Evolutionary conservation across 768 basidiomycete genomes (phyloP), one percentile per base, ranked within the genome.

Genomic region (Auriculariales sp.): DNA sequence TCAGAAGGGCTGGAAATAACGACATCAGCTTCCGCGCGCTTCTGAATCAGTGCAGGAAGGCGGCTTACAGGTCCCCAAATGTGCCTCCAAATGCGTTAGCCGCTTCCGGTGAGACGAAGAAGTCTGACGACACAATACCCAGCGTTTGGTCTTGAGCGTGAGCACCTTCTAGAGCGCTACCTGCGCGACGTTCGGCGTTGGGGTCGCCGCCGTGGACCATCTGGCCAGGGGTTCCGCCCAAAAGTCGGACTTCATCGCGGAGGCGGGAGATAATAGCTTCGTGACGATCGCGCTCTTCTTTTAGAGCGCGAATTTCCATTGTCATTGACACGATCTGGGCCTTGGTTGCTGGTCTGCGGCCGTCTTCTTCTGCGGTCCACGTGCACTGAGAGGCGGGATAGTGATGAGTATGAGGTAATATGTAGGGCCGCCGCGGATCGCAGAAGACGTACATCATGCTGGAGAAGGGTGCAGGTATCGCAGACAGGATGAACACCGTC

Each of bases 401-500:
- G 19, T 10, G 39, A 10, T 19, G 19, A 7, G 15, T 7, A 32
- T 7, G 31, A 32, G 31, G 31, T 9, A 32, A 15, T 9, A 15
- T 9, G 39, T 9, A 25, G 7, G 22, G 17, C 22, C 7, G 19
- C 33, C 15, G 17, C 11, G 24, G 6, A 44, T 9, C 39, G 24
- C 4, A 25, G 5, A 25, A 33, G 9, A 49, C 52, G 24, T 50
- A 57, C 57, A 2, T 58, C 57, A 22, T 58, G 52, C 9, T 61
- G 61, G 0, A 60, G 56, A 17, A 52, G 46, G 2, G 49, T 53
- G 50, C 64, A 65, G 4, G 64, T 56, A 3, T 59, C 58, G 36
- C 64, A 65, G 7, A 59, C 54, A 1, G 64, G 64, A n/a, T 59
- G 53, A 17, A 55, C 48, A 7, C 64, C 64, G 42, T 65, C 63